Conservation (phyloP, 1,284 basidiomycete species). For the Cerrena zonata region DNA sequence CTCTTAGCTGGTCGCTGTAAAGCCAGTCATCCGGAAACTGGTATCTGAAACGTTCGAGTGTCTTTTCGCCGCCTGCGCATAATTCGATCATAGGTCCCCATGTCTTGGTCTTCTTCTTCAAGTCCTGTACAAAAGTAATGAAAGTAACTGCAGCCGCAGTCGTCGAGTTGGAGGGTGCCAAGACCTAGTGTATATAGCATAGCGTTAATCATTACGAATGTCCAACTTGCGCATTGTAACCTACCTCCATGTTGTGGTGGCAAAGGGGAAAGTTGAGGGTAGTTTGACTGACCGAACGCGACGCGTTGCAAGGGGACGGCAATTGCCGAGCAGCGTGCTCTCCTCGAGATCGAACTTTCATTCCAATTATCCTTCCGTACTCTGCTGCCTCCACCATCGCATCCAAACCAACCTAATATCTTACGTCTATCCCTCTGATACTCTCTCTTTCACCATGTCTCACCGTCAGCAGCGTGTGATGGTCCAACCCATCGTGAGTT, state of each 20-base stretch:
- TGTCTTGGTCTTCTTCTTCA: constrained; percentile 92
- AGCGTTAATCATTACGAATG: not conserved
- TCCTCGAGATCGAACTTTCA: constrained; percentile 5
- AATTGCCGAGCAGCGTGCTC: constrained; percentile 14
- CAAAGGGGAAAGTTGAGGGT: constrained; percentile 13
- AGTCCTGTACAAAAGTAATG: constrained; percentile 98
- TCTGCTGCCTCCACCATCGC: constrained; percentile 5
- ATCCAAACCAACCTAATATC: constrained; percentile 6
- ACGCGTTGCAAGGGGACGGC: constrained; percentile 25
- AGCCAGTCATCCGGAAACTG: constrained; percentile 97
- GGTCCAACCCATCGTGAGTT: constrained; percentile 92
- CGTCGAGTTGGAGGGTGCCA: constrained; percentile 64
- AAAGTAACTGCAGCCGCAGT: constrained; percentile 97
- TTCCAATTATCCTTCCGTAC: not conserved
- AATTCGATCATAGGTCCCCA: constrained; percentile 97
- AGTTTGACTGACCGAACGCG: constrained; percentile 18
- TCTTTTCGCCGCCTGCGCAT: constrained; percentile 92
- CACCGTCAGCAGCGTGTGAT: constrained; percentile 90
- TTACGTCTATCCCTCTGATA: constrained; percentile 5
- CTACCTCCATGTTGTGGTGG: constrained; percentile 31
- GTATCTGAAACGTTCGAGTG: constrained; percentile 92
- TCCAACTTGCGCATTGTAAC: not conserved
- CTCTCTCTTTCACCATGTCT: constrained; percentile 61
- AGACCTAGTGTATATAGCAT: constrained; percentile 22
- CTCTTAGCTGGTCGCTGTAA: constrained; percentile 93